Conservation (phyloP, 2,329 filamentous ascomycete genomes). For the Beauveria sp. region DNA sequence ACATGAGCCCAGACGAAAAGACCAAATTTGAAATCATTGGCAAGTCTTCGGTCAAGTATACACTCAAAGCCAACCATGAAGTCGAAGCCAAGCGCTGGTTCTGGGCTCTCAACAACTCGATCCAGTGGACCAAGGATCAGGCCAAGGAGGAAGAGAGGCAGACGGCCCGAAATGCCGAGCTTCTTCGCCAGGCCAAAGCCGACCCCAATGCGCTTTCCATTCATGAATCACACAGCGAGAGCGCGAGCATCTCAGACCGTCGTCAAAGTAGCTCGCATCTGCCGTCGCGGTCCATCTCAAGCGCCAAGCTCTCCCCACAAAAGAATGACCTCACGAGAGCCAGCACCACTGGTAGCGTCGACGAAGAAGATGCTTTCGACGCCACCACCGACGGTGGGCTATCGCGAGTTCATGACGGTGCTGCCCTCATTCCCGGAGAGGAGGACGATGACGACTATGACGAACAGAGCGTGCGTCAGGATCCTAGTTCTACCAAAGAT, state of each 20-base stretch:
- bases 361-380: slow-evolving; percentile 47
- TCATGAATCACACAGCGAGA: slow-evolving; percentile 43
- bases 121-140: slow-evolving; percentile 97
- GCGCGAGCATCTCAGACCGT: slow-evolving; percentile 41
- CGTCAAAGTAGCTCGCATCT: slow-evolving; percentile 38
- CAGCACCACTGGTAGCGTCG: slow-evolving; percentile 41
- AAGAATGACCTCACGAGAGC: slow-evolving; percentile 30
- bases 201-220: slow-evolving; percentile 47
- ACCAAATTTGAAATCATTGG: slow-evolving; percentile 96
- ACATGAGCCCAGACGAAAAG: slow-evolving; percentile 97
- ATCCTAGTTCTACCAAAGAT: slow-evolving; percentile 72
- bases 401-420: slow-evolving; percentile 29
- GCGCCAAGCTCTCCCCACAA: slow-evolving; percentile 22
- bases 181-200: slow-evolving; percentile 69
- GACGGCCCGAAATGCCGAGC: slow-evolving; percentile 65
- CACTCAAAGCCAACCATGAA: slow-evolving; percentile 94
- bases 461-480: slow-evolving; percentile 69
- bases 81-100: slow-evolving; percentile 99
- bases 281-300: slow-evolving; percentile 21
- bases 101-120: slow-evolving; percentile 97
- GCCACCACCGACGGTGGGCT: slow-evolving; percentile 36
- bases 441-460: slow-evolving; percentile 68
- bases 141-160: slow-evolving; percentile 82
- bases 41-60: slow-evolving; percentile 98
- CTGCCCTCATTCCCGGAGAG: slow-evolving; percentile 30